Conservation (phyloP, 1,284 basidiomycete genomes). For the Ustilago cynodontis region DNA sequence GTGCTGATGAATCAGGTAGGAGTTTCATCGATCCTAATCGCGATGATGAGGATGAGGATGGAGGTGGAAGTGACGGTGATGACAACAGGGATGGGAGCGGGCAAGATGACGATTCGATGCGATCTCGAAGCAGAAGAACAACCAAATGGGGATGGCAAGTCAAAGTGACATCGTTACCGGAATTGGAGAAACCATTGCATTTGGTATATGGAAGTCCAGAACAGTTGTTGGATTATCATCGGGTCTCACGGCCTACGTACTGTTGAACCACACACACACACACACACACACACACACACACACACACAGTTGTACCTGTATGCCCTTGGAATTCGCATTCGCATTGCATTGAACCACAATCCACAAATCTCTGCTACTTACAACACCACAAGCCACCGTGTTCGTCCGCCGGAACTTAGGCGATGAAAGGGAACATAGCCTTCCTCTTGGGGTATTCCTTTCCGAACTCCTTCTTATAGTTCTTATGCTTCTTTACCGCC, state of each 20-base stretch:
- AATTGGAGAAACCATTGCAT: slow-evolving; percentile 54
- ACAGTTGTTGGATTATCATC: slow-evolving; percentile 62
- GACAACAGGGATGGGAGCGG: background rate
- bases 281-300: background rate
- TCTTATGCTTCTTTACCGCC: slow-evolving; percentile 90
- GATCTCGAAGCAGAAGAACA: slow-evolving; percentile 5
- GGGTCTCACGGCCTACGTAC: slow-evolving; percentile 60
- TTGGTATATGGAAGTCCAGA: slow-evolving; percentile 60
- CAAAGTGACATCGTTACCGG: slow-evolving; percentile 46
- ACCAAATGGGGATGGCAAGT: slow-evolving; percentile 37
- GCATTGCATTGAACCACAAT: too few species aligned
- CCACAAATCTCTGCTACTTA: too few species aligned
- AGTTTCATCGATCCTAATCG: slow-evolving; percentile 12
- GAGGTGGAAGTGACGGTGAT: background rate
- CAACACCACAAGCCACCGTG: too few species aligned
- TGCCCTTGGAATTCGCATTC: background rate
- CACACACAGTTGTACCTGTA: background rate
- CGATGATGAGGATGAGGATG: background rate
- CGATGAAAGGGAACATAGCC: slow-evolving; percentile 83
- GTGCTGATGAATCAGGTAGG: slow-evolving; percentile 18
- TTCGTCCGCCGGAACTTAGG: too few species aligned
- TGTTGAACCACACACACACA: slow-evolving; percentile 28
- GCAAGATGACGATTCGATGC: slow-evolving; percentile 36
- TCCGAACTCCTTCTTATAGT: slow-evolving; percentile 91
- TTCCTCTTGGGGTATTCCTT: slow-evolving; percentile 84